A percentile compares a stretch with the other conserved stretches of the same genome.
phyloP scores from a whole-genome alignment of 306 rosid genomes.

The Cajanus cajan region DNA sequence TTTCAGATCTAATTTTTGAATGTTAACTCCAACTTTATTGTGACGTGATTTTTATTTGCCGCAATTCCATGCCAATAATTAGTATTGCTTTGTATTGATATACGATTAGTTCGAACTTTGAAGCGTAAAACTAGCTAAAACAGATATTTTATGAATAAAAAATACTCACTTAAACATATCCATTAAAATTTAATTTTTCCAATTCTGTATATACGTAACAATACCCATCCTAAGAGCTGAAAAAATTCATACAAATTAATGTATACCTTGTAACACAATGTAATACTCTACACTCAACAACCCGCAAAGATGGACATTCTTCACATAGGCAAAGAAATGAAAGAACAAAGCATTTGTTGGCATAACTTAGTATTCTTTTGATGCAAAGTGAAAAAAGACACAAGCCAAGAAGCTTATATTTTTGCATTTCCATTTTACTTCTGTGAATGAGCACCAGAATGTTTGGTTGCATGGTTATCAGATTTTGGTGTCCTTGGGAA shows the following conservation, averaged over 20 bases:
- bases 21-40: no score
- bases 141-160: background rate
- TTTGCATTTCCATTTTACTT: conserved; percentile 22
- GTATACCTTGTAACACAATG: background rate
- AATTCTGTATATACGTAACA: background rate
- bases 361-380: background rate
- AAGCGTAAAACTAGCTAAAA: background rate
- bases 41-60: no score
- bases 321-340: background rate
- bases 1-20: no score
- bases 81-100: no score
- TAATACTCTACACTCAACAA: background rate
- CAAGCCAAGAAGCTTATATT: background rate
- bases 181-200: background rate
- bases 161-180: background rate
- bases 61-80: no score
- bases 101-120: background rate
- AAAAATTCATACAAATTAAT: conserved; percentile 2
- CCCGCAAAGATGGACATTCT: background rate
- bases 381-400: conserved; percentile 1
- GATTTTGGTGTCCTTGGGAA: conserved; percentile 37
- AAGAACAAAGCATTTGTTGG: conserved; percentile 23
- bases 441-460: conserved; percentile 26
- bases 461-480: conserved; percentile 30
- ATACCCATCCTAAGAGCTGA: background rate